Evolutionary conservation across 345 rosid species (phyloP).

Genomic region (Arabis alpina): DNA sequence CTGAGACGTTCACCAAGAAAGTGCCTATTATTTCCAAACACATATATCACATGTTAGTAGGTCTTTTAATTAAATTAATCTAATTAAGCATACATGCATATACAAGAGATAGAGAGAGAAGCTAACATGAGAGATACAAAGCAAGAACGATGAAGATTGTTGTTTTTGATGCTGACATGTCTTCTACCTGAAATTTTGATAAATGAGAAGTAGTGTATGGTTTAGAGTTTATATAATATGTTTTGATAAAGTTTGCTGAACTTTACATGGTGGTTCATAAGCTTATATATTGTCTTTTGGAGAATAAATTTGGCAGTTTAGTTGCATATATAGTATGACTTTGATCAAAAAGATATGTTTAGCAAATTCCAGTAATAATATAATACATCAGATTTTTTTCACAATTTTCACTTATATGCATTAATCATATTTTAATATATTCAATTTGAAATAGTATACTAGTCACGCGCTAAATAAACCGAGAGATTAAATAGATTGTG

Average conservation of each 20-base stretch:
- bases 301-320: constrained; percentile 2
- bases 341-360: not conserved
- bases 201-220: not conserved
- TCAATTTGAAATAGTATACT: too few relatives aligned
- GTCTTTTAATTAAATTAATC: not conserved
- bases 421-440: too few relatives aligned
- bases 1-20: not conserved
- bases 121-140: constrained; percentile 11
- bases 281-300: constrained; percentile 11
- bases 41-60: not conserved
- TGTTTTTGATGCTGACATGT: constrained; percentile 19
- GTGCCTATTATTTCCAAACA: constrained; percentile 5
- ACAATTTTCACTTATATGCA: too few relatives aligned
- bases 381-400: too few relatives aligned
- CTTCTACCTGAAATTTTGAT: not conserved
- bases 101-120: not conserved
- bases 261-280: not conserved
- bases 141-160: not conserved
- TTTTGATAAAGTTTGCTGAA: constrained; percentile 1
- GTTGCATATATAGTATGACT: not conserved
- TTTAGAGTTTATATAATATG: not conserved
- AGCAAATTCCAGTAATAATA: too few relatives aligned
- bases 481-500: too few relatives aligned
- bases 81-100: not conserved
- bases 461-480: too few relatives aligned